These are phyloP conservation scores for Penicillium pulvis DNA, from an alignment of 495 filamentous ascomycete species.

Conservation along the genomic window DNA sequence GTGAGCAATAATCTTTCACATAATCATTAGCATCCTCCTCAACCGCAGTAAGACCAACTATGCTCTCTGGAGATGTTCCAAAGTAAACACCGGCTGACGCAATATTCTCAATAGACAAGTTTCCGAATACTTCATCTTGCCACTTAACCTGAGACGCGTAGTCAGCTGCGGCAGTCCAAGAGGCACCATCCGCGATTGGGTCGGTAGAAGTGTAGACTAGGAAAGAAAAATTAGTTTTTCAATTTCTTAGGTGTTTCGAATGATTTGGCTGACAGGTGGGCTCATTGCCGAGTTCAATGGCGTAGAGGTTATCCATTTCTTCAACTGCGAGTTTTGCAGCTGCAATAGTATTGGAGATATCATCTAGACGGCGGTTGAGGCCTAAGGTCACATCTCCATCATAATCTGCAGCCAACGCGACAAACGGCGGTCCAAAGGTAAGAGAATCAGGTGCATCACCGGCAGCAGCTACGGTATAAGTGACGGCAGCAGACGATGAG, in stretches of 20 bases:
- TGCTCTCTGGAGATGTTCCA: constrained; percentile 51
- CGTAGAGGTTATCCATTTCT: constrained; percentile 52
- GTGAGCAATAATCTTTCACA: constrained; percentile 57
- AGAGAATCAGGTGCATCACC: constrained; percentile 55
- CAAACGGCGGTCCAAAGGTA: constrained; percentile 59
- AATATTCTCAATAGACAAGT: constrained; percentile 43
- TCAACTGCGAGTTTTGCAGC: constrained; percentile 51
- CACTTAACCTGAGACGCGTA: constrained; percentile 57
- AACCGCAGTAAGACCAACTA: constrained; percentile 48
- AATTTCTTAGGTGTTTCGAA: not conserved
- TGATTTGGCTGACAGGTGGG: constrained; percentile 52
- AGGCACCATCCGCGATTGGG: constrained; percentile 51
- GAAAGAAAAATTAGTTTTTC: not conserved
- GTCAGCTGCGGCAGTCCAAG: constrained; percentile 57
- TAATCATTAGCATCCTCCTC: constrained; percentile 51
- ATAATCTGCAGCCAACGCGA: constrained; percentile 54
- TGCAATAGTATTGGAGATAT: constrained; percentile 56
- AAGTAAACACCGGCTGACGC: constrained; percentile 64
- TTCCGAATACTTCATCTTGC: constrained; percentile 53
- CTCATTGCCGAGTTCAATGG: constrained; percentile 64
- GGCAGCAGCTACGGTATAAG: constrained; percentile 55
- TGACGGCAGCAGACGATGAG: constrained; percentile 50
- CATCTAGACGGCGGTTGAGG: constrained; percentile 58
- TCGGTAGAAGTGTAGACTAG: constrained; percentile 29
- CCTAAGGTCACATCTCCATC: constrained; percentile 56